Evolutionary conservation across 208 protist genomes (phyloP).

Genomic region (Trypanosoma conorhini): DNA sequence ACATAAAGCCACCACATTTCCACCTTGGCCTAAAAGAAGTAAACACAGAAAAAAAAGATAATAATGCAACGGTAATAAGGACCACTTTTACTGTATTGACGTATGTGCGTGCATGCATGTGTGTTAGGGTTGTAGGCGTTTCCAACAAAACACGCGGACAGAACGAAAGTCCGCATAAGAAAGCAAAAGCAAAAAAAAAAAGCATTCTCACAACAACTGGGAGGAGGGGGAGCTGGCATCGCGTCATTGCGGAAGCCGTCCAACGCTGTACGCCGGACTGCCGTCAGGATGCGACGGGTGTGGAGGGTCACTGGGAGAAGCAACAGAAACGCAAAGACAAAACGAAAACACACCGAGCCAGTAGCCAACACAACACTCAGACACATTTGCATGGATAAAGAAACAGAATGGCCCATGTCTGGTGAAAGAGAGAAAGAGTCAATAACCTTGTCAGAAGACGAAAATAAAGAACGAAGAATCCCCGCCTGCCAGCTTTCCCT

Average conservation of each 20-base stretch:
- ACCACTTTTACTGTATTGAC: too few species aligned
- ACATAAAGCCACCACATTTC: slow-evolving; percentile 19
- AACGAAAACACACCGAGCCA: not conserved
- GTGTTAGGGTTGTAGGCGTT: too few species aligned
- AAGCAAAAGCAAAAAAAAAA: not conserved
- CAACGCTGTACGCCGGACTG: not conserved
- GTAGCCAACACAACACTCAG: not conserved
- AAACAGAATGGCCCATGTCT: not conserved
- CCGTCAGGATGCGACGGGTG: not conserved
- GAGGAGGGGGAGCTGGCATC: too few species aligned
- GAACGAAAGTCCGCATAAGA: not conserved
- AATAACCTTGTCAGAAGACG: not conserved
- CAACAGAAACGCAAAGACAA: not conserved
- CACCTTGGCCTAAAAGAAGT: not conserved
- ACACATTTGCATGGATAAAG: not conserved
- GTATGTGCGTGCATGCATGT: not conserved
- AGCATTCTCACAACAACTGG: not conserved
- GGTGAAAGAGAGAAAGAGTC: not conserved
- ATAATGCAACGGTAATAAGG: too few species aligned
- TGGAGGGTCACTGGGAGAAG: not conserved
- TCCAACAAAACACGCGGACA: too few species aligned
- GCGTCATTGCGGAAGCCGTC: not conserved
- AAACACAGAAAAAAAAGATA: not conserved
- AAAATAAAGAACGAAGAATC: not conserved
- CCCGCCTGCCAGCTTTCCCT: not conserved